Percentiles rank a stretch among this genome's conserved stretches.
These are phyloP conservation scores for Pleurotus tuber-regium DNA, from an alignment of 768 basidiomycete species.

Conservation along the genomic window DNA sequence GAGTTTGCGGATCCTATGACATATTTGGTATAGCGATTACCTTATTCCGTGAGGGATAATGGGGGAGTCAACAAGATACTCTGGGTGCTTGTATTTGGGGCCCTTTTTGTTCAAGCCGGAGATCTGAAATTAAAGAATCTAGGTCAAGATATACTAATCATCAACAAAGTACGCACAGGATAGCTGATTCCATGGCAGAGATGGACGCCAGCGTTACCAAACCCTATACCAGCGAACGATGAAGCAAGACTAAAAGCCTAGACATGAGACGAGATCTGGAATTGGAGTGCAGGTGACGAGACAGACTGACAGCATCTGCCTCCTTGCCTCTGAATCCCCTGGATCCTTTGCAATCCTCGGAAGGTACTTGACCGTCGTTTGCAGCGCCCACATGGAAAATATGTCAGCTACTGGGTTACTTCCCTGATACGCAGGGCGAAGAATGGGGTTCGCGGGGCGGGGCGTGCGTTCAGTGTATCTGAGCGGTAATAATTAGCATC, in stretches of 20 bases:
- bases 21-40: conserved; percentile 24
- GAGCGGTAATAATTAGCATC: neutral
- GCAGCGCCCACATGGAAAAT: conserved; percentile 92
- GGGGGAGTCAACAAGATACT: conserved; percentile 80
- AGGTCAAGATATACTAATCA: neutral
- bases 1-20: conserved; percentile 10
- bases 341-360: conserved; percentile 81
- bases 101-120: conserved; percentile 94
- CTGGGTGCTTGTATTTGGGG: conserved; percentile 88
- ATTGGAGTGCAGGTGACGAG: no score
- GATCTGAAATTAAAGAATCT: conserved; percentile 46
- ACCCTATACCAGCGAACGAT: conserved; percentile 94
- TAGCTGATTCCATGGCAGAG: conserved; percentile 90
- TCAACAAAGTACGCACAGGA: conserved; percentile 47
- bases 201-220: conserved; percentile 92
- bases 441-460: conserved; percentile 84
- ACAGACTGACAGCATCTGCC: conserved; percentile 82
- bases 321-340: conserved; percentile 78
- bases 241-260: conserved; percentile 65
- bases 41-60: conserved; percentile 94
- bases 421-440: conserved; percentile 91
- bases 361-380: conserved; percentile 84
- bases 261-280: neutral
- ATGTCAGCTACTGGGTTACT: conserved; percentile 95
- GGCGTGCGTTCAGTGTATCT: conserved; percentile 92